Evolutionary conservation across 1,139 yeast species (phyloP).

Genomic region (Magnusiomyces suaveolens): DNA sequence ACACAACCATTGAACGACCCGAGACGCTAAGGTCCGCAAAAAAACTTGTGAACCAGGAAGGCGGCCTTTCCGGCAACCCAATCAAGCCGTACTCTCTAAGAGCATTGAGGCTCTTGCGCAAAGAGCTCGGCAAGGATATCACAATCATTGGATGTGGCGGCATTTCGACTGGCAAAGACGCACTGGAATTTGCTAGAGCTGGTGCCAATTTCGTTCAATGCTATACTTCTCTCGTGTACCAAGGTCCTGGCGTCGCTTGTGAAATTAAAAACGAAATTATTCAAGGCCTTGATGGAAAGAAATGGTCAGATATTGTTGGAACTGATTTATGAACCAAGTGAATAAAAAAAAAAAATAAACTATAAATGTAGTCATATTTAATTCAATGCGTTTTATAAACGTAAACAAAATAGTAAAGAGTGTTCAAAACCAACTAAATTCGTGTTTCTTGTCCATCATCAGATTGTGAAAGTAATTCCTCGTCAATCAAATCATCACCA

Average conservation of each 20-base stretch:
- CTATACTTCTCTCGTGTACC: constrained; percentile 85
- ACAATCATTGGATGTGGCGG: constrained; percentile 95
- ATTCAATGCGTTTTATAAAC: no score
- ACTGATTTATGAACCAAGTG: constrained; percentile 2
- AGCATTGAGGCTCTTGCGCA: constrained; percentile 61
- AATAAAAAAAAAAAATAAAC: no score
- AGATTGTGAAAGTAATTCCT: no score
- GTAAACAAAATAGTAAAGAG: no score
- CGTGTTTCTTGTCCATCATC: no score
- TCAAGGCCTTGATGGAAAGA: constrained; percentile 58
- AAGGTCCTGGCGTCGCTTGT: constrained; percentile 82
- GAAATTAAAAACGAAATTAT: constrained; percentile 69
- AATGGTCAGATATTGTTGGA: constrained; percentile 52
- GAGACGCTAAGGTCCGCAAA: constrained; percentile 40
- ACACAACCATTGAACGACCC: constrained; percentile 84
- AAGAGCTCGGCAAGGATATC: constrained; percentile 62
- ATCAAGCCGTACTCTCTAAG: constrained; percentile 67
- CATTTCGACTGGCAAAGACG: constrained; percentile 73
- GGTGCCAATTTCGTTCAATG: constrained; percentile 84
- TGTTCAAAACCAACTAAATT: no score
- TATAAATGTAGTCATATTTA: no score
- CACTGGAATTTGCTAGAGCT: constrained; percentile 81
- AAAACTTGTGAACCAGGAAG: constrained; percentile 49
- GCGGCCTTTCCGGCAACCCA: constrained; percentile 92
- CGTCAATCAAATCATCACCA: no score